Conservation (phyloP, 2,329 filamentous ascomycete species). For the Rosellinia necatrix region DNA sequence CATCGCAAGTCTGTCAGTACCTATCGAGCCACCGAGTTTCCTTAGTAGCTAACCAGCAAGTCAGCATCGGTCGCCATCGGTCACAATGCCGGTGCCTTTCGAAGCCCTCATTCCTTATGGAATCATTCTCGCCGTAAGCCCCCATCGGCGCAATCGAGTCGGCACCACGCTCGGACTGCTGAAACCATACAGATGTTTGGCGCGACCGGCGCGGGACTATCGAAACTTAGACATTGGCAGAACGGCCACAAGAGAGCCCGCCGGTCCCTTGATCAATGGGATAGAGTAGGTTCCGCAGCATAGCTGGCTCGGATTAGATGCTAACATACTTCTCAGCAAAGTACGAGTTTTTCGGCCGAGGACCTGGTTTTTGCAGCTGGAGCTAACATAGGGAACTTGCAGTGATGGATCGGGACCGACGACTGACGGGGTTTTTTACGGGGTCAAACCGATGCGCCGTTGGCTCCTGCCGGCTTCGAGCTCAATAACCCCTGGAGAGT, state of each 20-base stretch:
- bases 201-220: constrained; percentile 61
- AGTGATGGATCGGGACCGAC: constrained; percentile 70
- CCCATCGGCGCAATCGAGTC: constrained; percentile 5
- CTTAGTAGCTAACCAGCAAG: not conserved
- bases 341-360: constrained; percentile 44
- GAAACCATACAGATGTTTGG: constrained; percentile 62
- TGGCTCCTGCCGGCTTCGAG: constrained; percentile 64
- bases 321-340: constrained; percentile 55
- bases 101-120: constrained; percentile 67
- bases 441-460: constrained; percentile 60
- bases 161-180: constrained; percentile 26
- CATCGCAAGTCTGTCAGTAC: not conserved
- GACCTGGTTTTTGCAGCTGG: not conserved
- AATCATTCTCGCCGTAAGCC: constrained; percentile 64
- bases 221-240: constrained; percentile 59
- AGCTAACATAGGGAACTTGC: constrained; percentile 26
- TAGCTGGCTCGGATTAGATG: constrained; percentile 8
- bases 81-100: constrained; percentile 66
- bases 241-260: constrained; percentile 66
- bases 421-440: constrained; percentile 63
- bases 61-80: constrained; percentile 21
- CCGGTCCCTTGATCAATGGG: constrained; percentile 67
- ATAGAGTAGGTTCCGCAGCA: constrained; percentile 52
- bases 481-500: constrained; percentile 69
- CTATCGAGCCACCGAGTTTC: not conserved